Conservation (phyloP, 306 rosid genomes). For the Trifolium repens region DNA sequence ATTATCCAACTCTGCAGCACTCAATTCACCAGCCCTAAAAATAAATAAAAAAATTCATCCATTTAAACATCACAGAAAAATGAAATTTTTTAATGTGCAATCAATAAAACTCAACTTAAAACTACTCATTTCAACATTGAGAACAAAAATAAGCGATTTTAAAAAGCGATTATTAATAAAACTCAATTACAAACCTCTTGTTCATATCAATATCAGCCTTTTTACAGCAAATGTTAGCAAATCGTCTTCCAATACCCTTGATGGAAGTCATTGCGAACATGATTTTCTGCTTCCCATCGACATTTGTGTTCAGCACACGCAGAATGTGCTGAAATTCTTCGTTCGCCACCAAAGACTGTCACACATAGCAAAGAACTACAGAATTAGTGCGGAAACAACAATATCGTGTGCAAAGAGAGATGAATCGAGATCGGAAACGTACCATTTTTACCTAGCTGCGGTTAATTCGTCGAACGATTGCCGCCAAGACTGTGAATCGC, state of each 20-base stretch:
- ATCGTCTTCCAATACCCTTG: slow-evolving; percentile 59
- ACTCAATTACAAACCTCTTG: slow-evolving; percentile 43
- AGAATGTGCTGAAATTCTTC: slow-evolving; percentile 64
- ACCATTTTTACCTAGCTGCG: neutral
- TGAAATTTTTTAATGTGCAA: neutral
- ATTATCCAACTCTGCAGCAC: slow-evolving; percentile 61
- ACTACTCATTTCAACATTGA: too few relatives aligned
- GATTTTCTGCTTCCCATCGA: slow-evolving; percentile 61
- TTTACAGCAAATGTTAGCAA: slow-evolving; percentile 57
- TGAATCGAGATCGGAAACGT: neutral
- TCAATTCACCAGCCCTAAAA: slow-evolving; percentile 58
- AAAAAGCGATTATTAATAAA: too few relatives aligned
- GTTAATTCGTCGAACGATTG: neutral
- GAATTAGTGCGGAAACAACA: neutral
- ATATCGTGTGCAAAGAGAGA: neutral
- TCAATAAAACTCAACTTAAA: neutral
- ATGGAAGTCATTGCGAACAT: slow-evolving; percentile 60
- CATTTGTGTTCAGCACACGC: slow-evolving; percentile 63
- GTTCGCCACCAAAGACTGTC: slow-evolving; percentile 58
- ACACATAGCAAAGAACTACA: neutral
- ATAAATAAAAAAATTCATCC: neutral
- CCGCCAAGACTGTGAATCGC: neutral
- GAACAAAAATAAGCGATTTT: too few relatives aligned
- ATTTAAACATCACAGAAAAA: neutral
- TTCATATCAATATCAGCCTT: slow-evolving; percentile 64